Evolutionary conservation across 345 rosid genomes (phyloP).

Genomic region (Excoecaria agallocha): DNA sequence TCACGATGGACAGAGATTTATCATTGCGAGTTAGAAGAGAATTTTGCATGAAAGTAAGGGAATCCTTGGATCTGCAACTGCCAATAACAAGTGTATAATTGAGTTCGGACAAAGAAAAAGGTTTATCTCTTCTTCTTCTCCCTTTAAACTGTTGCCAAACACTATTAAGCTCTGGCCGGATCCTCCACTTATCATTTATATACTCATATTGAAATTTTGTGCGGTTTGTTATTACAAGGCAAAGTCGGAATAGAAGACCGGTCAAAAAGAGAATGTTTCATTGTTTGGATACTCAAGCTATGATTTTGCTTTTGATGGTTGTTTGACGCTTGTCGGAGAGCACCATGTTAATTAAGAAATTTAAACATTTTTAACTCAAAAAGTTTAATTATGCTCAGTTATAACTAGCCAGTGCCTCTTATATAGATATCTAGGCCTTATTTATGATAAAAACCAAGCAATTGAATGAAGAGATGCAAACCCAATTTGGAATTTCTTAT

Average conservation of each 20-base stretch:
- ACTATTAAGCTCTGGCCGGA: constrained; percentile 21
- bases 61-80: constrained; percentile 54
- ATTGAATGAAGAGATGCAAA: too few species aligned
- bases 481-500: too few species aligned
- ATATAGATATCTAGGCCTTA: too few species aligned
- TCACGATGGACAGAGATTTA: constrained; percentile 32
- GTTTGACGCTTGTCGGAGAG: constrained; percentile 16
- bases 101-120: constrained; percentile 19
- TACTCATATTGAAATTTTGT: not conserved
- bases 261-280: constrained; percentile 44
- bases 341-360: constrained; percentile 12
- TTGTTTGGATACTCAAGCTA: constrained; percentile 21
- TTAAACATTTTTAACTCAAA: not conserved
- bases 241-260: constrained; percentile 27
- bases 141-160: constrained; percentile 14
- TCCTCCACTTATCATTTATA: constrained; percentile 40
- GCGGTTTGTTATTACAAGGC: constrained; percentile 2
- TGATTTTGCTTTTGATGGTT: constrained; percentile 35
- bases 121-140: constrained; percentile 6
- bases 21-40: constrained; percentile 16
- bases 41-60: constrained; percentile 61
- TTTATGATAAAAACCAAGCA: too few species aligned
- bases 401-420: too few species aligned
- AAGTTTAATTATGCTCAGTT: too few species aligned
- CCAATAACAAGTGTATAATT: constrained; percentile 50